Evolutionary conservation across 768 basidiomycete species (phyloP).

Genomic region (Filobasidium wieringae): DNA sequence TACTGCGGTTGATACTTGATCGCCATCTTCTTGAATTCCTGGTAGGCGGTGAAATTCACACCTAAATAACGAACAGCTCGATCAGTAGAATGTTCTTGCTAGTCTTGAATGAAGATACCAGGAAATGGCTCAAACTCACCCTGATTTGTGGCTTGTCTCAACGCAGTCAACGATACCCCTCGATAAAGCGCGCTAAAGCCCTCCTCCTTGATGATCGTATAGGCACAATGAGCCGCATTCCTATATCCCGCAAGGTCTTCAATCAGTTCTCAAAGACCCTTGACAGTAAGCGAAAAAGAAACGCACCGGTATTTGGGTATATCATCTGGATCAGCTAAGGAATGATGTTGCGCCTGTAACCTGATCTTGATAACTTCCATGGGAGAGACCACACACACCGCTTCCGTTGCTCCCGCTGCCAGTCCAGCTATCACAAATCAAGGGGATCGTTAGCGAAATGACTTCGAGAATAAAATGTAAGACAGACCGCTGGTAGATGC

Average conservation of each 20-base stretch:
- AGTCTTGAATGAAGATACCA: background rate
- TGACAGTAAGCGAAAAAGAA: background rate
- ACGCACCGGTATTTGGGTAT: slow-evolving; percentile 65
- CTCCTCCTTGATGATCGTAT: slow-evolving; percentile 86
- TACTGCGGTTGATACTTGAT: slow-evolving; percentile 66
- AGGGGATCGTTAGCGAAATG: background rate
- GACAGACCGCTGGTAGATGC: background rate
- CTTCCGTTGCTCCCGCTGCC: slow-evolving; percentile 90
- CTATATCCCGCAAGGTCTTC: slow-evolving; percentile 3
- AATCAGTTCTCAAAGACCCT: background rate
- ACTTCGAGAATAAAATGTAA: background rate
- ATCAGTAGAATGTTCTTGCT: background rate
- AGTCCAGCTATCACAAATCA: slow-evolving; percentile 57
- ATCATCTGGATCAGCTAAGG: slow-evolving; percentile 88
- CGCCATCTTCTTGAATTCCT: slow-evolving; percentile 81
- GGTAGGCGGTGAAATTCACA: slow-evolving; percentile 96
- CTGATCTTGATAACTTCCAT: slow-evolving; percentile 99
- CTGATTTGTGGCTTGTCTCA: slow-evolving; percentile 96
- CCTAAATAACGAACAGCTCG: slow-evolving; percentile 44
- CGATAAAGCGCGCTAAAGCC: slow-evolving; percentile 74
- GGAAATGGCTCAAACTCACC: slow-evolving; percentile 43
- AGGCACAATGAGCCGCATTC: slow-evolving; percentile 93
- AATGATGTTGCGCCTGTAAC: slow-evolving; percentile 93
- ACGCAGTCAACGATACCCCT: slow-evolving; percentile 82
- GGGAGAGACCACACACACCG: slow-evolving; percentile 84